A percentile compares a stretch with the other conserved stretches of the same genome.
phyloP scores from a whole-genome alignment of 2,329 filamentous ascomycete species.

The Arthrobotrys musiformis region DNA sequence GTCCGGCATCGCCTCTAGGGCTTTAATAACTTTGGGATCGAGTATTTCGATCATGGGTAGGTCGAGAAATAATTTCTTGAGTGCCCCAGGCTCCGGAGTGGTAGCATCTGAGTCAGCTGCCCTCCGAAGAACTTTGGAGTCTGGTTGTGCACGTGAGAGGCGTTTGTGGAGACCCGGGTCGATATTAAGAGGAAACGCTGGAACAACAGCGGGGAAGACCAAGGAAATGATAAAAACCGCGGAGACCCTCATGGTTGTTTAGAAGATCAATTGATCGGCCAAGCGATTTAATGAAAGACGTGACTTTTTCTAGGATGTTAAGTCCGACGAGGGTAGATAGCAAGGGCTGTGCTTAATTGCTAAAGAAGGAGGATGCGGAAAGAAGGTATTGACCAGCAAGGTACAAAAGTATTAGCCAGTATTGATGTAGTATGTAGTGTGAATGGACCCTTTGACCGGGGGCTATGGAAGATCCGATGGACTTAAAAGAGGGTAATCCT shows the following conservation, averaged over 20 bases:
- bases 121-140: neutral
- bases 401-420: neutral
- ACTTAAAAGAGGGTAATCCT: neutral
- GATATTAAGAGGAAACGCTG: neutral
- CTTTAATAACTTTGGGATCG: neutral
- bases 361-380: neutral
- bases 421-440: neutral
- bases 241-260: neutral
- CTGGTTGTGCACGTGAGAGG: neutral
- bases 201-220: neutral
- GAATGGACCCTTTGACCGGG: neutral
- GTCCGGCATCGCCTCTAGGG: neutral
- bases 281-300: neutral
- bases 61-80: slow-evolving; percentile 24
- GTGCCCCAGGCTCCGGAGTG: neutral
- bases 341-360: neutral
- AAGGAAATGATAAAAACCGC: neutral
- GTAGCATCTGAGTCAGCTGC: neutral
- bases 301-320: neutral
- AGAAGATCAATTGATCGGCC: neutral
- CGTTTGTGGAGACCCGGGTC: neutral
- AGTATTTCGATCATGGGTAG: neutral
- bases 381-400: neutral
- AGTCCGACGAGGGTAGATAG: neutral
- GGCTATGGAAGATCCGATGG: too few relatives aligned